A percentile compares a stretch with the other conserved stretches of the same genome.
phyloP scores from a whole-genome alignment of 1,284 basidiomycete species.

The Puccinia triticina region DNA sequence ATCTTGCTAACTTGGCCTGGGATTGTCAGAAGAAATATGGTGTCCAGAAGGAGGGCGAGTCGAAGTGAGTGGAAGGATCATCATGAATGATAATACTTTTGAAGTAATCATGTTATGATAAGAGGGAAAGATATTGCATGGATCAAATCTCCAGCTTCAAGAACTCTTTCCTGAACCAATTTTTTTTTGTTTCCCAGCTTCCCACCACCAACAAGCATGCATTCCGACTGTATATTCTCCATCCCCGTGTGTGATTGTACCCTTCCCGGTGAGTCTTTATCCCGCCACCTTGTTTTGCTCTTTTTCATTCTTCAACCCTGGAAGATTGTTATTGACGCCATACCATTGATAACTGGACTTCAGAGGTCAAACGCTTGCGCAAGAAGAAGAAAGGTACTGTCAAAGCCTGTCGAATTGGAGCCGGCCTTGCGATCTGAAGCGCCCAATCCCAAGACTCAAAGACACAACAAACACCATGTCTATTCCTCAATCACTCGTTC shows the following conservation, averaged over 20 bases:
- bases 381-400: conserved; percentile 43
- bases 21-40: conserved; percentile 52
- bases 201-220: conserved; percentile 26
- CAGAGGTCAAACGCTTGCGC: conserved; percentile 40
- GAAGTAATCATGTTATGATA: too few relatives aligned
- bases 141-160: too few relatives aligned
- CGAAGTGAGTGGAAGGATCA: conserved; percentile 12
- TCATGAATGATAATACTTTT: background rate
- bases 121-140: too few relatives aligned
- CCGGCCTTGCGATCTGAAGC: conserved; percentile 34
- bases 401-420: conserved; percentile 38
- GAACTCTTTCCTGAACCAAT: background rate
- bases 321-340: background rate
- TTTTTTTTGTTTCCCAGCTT: conserved; percentile 2
- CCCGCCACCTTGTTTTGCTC: background rate
- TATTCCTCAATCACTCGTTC: too few relatives aligned
- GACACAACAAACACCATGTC: too few relatives aligned
- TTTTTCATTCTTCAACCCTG: background rate
- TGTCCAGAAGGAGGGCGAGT: conserved; percentile 15
- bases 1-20: conserved; percentile 44
- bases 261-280: conserved; percentile 20
- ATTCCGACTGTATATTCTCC: conserved; percentile 41
- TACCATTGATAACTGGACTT: background rate
- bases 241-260: conserved; percentile 51
- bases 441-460: background rate